Evolutionary conservation across 176 grass and related monocot genomes (phyloP), one percentile per base, ranked within the genome.

Genomic region (Puya raimondii): DNA sequence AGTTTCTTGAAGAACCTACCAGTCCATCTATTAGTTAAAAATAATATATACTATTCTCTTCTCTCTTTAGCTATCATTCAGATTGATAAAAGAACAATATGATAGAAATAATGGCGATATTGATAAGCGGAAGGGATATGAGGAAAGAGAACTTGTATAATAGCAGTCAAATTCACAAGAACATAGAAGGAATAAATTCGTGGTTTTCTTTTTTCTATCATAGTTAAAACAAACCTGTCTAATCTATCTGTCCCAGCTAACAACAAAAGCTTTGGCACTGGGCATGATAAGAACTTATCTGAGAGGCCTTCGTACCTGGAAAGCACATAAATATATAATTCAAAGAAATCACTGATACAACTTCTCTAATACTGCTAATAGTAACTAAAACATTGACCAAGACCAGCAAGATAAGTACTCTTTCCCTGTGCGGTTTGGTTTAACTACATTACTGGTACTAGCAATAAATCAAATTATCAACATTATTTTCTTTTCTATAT

Each of bases 261-360:
- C 63, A 99, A 80, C 61, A 99, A 73, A 22, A 99, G 23, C 57
- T 99, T 99, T 71, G 91, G 89, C 26, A 88, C 94, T 68, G 87
- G 87, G 75, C 86, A 99, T 72, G 89, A 99, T 80, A 99, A 81
- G 72, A 99, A 99, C 81, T 78, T 93, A 47, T 99, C 94, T 33
- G 94, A 99, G 74, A 99, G 89, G 66, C 94, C 94, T 82, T 99
- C 94, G 72, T 93, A 99, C 94, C 94, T 99, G 72, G 33, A 78
- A 71, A 85, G 9, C 17, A 85, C 76, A 70, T 21, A 78, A 67
- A 58, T 58, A 14, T 23, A 3, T 53, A 64, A 54, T 74, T 68
- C 74, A 64, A 77, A 53, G 53, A 48, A 63, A 74, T 26, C 50
- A 50, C 15, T 66, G 10, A 64, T 33, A 81, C 7, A 42, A 50